phyloP scores from a whole-genome alignment of 2,329 filamentous ascomycete species.

The Byssothecium circinans region DNA sequence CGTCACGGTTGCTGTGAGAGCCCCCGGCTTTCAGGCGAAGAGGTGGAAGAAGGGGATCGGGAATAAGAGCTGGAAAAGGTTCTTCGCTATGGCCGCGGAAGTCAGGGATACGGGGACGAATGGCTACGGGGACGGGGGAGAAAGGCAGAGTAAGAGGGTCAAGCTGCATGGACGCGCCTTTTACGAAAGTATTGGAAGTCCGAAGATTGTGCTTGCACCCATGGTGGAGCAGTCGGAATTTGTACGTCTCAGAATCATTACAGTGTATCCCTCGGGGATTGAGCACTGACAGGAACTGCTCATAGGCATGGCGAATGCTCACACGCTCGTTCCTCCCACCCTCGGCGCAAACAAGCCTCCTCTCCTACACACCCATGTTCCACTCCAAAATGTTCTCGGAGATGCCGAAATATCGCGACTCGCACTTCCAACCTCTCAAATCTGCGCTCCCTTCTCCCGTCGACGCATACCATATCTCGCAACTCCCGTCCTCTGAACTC shows the following conservation, averaged over 20 bases:
- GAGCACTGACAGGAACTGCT: conserved; percentile 8
- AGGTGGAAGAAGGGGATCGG: neutral
- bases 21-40: neutral
- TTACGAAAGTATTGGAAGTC: conserved; percentile 91
- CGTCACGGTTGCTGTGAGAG: conserved; percentile 1
- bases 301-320: conserved; percentile 94
- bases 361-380: conserved; percentile 95
- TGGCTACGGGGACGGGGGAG: neutral
- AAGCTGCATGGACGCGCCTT: conserved; percentile 86
- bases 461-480: conserved; percentile 39
- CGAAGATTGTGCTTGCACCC: conserved; percentile 86
- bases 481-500: conserved; percentile 28
- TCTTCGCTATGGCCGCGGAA: neutral
- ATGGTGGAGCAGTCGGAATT: conserved; percentile 99
- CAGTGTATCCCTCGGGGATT: neutral
- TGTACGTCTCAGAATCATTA: conserved; percentile 57
- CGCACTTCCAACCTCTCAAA: conserved; percentile 74
- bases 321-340: conserved; percentile 84
- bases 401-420: conserved; percentile 71
- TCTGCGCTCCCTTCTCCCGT: conserved; percentile 37
- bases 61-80: neutral
- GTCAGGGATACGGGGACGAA: conserved; percentile 3
- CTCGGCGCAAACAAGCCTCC: conserved; percentile 59
- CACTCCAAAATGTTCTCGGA: conserved; percentile 88
- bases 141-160: conserved; percentile 15